Evolutionary conservation across 2,329 filamentous ascomycete species (phyloP).

Genomic region (Curvularia spicifera): DNA sequence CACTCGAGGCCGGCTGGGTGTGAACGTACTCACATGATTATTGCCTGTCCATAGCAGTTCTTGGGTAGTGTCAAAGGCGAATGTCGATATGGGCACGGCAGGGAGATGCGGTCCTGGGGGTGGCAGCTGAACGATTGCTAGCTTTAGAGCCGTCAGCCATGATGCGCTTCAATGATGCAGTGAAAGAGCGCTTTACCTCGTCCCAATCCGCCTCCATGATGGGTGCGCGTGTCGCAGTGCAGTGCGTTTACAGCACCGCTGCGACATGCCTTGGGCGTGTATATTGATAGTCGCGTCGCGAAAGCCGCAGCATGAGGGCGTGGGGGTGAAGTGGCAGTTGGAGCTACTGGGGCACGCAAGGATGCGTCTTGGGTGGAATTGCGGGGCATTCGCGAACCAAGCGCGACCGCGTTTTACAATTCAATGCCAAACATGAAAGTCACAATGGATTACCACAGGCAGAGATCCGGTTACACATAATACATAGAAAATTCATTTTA

Average conservation of each 20-base stretch:
- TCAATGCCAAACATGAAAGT: background rate
- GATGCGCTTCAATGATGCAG: constrained; percentile 2
- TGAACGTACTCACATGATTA: constrained; percentile 71
- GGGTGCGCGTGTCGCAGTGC: constrained; percentile 32
- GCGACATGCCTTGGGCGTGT: constrained; percentile 39
- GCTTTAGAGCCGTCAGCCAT: constrained; percentile 57
- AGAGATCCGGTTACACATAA: background rate
- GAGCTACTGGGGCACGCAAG: constrained; percentile 35
- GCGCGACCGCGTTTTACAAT: constrained; percentile 1
- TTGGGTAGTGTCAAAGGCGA: constrained; percentile 87
- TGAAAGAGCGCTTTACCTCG: constrained; percentile 45
- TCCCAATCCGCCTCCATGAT: constrained; percentile 62
- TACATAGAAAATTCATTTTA: background rate
- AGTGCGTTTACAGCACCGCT: constrained; percentile 18
- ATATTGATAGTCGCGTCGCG: constrained; percentile 28
- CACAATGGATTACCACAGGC: background rate
- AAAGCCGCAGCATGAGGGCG: constrained; percentile 21
- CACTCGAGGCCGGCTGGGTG: background rate
- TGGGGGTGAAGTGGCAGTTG: constrained; percentile 24
- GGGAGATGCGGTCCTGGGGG: constrained; percentile 71
- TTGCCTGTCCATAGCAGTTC: constrained; percentile 95
- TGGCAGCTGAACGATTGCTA: constrained; percentile 81
- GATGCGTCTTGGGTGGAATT: constrained; percentile 18
- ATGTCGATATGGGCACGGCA: constrained; percentile 74
- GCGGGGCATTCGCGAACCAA: constrained; percentile 17